Conservation (phyloP, 768 basidiomycete genomes). For the Scleroderma citrinum region DNA sequence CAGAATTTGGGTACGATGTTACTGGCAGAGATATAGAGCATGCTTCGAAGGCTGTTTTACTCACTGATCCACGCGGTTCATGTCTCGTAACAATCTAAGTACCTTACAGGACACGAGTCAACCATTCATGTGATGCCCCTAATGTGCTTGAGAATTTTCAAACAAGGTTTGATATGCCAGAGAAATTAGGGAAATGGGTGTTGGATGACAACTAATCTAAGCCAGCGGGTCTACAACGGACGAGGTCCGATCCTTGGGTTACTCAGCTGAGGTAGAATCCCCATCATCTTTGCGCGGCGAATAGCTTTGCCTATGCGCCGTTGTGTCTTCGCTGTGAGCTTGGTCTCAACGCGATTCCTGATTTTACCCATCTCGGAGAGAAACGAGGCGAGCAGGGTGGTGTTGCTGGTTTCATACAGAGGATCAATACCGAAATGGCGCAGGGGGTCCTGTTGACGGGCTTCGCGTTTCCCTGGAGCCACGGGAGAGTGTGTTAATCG, state of each 20-base stretch:
- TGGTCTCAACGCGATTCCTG: constrained; percentile 57
- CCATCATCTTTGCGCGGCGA: constrained; percentile 87
- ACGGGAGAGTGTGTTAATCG: constrained; percentile 35
- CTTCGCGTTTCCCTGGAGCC: constrained; percentile 50
- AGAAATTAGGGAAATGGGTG: neutral
- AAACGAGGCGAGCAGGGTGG: constrained; percentile 49
- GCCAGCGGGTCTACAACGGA: constrained; percentile 3
- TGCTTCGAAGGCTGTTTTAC: constrained; percentile 1
- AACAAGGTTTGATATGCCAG: constrained; percentile 4
- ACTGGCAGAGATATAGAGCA: constrained; percentile 74
- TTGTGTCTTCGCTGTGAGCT: constrained; percentile 74
- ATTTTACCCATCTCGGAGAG: constrained; percentile 81
- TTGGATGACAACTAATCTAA: neutral
- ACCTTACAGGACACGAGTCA: constrained; percentile 3
- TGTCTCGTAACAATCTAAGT: constrained; percentile 3
- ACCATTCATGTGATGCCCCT: neutral
- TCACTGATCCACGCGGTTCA: constrained; percentile 4
- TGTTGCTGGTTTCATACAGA: constrained; percentile 58
- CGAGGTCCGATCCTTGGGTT: constrained; percentile 22
- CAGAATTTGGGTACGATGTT: constrained; percentile 95
- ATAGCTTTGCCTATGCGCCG: constrained; percentile 78
- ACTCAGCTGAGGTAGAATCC: constrained; percentile 57
- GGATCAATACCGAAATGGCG: constrained; percentile 70
- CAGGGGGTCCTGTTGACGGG: constrained; percentile 61
- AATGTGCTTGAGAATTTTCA: neutral